Evolutionary conservation across 805 yeast species (phyloP).

Genomic region (Zygosaccharomyces gambellarensis): DNA sequence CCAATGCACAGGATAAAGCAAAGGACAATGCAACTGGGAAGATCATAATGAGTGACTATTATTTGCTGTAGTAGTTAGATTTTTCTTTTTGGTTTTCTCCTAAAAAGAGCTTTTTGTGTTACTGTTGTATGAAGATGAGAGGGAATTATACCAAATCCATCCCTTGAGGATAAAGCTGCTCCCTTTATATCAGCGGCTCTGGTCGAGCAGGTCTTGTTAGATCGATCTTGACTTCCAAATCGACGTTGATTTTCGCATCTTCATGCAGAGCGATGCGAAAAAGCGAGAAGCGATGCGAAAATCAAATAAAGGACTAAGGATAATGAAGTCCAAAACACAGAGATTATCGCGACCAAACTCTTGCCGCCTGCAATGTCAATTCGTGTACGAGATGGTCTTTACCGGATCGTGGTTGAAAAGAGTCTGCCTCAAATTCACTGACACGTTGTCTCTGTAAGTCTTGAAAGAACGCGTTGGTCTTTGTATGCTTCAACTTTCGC

Average conservation of each 20-base stretch:
- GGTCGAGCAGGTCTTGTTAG: background rate
- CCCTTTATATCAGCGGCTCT: background rate
- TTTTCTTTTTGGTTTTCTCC: background rate
- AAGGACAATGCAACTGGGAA: conserved; percentile 8
- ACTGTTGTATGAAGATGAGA: background rate
- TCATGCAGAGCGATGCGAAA: conserved; percentile 4
- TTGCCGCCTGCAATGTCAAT: background rate
- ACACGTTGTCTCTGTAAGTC: conserved; percentile 14
- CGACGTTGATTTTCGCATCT: too few relatives aligned
- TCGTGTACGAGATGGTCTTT: background rate
- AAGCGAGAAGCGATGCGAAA: conserved; percentile 7
- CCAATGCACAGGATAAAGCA: conserved; percentile 13
- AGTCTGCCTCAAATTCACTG: background rate
- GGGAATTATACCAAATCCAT: background rate
- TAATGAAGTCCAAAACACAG: conserved; percentile 2
- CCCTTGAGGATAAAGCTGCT: background rate
- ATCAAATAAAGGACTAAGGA: background rate
- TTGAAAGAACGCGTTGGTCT: conserved; percentile 17
- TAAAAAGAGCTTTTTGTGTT: background rate
- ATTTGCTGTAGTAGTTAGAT: background rate
- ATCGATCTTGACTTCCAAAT: background rate
- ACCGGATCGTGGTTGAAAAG: conserved; percentile 6
- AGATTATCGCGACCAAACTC: background rate
- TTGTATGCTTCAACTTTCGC: conserved; percentile 6
- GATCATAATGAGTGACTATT: conserved; percentile 2